These are phyloP conservation scores for Cercospora sesami DNA, from an alignment of 2,329 filamentous ascomycete genomes.

Conservation along the genomic window DNA sequence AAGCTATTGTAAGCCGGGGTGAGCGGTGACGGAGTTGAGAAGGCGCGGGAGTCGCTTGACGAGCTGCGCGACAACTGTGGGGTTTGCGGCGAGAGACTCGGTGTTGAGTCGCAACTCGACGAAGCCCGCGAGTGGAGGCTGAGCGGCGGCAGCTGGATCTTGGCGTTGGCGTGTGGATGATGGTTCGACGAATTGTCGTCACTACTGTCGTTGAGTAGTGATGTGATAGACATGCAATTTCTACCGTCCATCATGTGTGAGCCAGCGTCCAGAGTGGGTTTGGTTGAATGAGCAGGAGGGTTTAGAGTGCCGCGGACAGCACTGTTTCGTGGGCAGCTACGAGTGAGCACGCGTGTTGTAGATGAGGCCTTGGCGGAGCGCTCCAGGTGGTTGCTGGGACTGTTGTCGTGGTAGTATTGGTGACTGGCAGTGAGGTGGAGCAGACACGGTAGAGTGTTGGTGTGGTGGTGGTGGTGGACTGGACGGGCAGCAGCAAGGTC, in stretches of 20 bases:
- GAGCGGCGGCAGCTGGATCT: constrained; percentile 31
- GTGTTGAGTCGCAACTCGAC: constrained; percentile 49
- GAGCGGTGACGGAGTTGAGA: constrained; percentile 49
- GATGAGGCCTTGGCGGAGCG: not conserved
- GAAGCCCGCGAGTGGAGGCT: constrained; percentile 27
- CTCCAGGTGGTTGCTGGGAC: not conserved
- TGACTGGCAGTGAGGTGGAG: not conserved
- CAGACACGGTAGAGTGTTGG: not conserved
- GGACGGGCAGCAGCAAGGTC: not conserved
- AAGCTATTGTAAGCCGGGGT: constrained; percentile 46
- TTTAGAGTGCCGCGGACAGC: not conserved
- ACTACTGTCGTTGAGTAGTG: constrained; percentile 52
- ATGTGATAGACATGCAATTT: constrained; percentile 48
- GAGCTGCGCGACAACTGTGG: constrained; percentile 49
- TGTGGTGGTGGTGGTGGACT: constrained; percentile 2
- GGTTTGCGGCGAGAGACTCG: constrained; percentile 49
- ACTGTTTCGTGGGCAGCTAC: not conserved
- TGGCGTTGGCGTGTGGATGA: constrained; percentile 20
- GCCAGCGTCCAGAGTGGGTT: constrained; percentile 28
- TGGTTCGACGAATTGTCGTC: constrained; percentile 25
- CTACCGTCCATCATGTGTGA: constrained; percentile 52
- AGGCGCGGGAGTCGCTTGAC: constrained; percentile 48
- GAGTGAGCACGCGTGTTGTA: not conserved
- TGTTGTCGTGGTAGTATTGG: not conserved
- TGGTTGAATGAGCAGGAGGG: constrained; percentile 12